A percentile compares a stretch with the other conserved stretches of the same genome.
phyloP scores from a whole-genome alignment of 225 moss, liverwort and hornwort genomes.

The Climacium dendroides region DNA sequence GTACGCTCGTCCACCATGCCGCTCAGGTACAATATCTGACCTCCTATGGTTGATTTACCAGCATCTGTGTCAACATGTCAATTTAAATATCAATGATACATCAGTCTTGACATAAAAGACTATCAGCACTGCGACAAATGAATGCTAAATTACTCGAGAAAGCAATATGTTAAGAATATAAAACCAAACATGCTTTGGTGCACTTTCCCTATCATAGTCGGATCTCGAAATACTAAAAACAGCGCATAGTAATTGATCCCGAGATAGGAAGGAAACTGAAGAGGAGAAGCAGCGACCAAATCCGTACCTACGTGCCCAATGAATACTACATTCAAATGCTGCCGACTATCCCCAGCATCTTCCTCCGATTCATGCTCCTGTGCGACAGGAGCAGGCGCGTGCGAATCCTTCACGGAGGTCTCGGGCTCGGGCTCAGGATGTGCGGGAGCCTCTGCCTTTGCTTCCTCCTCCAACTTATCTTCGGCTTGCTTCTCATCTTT shows the following conservation, averaged over 20 bases:
- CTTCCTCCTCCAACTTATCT: constrained; percentile 3
- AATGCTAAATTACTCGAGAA: not conserved
- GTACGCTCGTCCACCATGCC: constrained; percentile 77
- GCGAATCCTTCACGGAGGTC: not conserved
- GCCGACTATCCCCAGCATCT: constrained; percentile 42
- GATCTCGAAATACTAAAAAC: not conserved
- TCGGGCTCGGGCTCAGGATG: not conserved
- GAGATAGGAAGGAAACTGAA: not conserved
- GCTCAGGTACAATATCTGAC: constrained; percentile 75
- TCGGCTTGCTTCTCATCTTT: not conserved
- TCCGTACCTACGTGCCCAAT: constrained; percentile 67
- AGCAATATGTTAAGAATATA: not conserved
- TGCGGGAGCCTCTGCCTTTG: not conserved
- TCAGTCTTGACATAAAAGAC: not conserved
- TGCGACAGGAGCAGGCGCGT: not conserved
- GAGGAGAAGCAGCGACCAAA: not conserved
- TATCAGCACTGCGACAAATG: not conserved
- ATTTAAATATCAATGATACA: not conserved
- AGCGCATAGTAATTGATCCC: not conserved
- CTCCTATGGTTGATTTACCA: constrained; percentile 85
- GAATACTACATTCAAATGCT: constrained; percentile 88
- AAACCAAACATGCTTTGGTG: too few relatives aligned
- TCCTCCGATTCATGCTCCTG: not conserved
- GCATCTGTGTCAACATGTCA: constrained; percentile 31
- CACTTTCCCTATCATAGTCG: not conserved